Base-by-base conservation (phyloP, 1,139 yeast genomes). In the Zygotorulaspora mrakii region DNA sequence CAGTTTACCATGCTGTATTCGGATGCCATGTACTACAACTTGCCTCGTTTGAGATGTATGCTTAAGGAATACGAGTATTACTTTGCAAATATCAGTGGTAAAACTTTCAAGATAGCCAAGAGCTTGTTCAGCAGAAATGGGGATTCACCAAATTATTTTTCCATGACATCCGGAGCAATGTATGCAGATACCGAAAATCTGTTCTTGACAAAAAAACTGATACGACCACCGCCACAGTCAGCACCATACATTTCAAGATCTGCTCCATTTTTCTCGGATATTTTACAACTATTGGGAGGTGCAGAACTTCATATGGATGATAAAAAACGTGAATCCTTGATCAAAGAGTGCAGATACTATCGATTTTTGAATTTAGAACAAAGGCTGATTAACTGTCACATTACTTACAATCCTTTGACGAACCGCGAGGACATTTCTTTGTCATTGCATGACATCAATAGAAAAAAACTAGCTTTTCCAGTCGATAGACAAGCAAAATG, bases 161-260 rank as follows among this genome's bases (percentile, higher is more conserved):
- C 85, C 10, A 66, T 86, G 16, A 73, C 82, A 5, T 71, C 71
- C 49, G 74, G 76, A 35, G 62, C 76, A 5, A 55, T 76, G 26
- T 68, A 77, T 45, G 62, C 65, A 9, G 79, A 78, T 46, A 71
- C 76, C 13, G 61, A 67, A 31, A 50, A 61, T 6, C 46, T 69
- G 2, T 68, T 73, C 34, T 64, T 68, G 35, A 43, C 57, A 11
- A 67, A 65, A 35, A 65, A 69, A 26, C 62, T 80, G 46, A 60
- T 83, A 8, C 67, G 95, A 26, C 96, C 96, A 1, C 94, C 95
- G 4, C 85, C 94, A 5, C 71, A 79, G 49, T 66, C 76, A 31
- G 79, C 94, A 17, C 66, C 71, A 8, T 70, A 73, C 16, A 63
- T 74, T 4, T 65, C 73, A 38, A 67, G 91, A 45, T 75, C 82